A percentile compares a stretch with the other conserved stretches of the same genome.
Conservation (phyloP, 2,329 filamentous ascomycete genomes). For the Neonectria faginata region DNA sequence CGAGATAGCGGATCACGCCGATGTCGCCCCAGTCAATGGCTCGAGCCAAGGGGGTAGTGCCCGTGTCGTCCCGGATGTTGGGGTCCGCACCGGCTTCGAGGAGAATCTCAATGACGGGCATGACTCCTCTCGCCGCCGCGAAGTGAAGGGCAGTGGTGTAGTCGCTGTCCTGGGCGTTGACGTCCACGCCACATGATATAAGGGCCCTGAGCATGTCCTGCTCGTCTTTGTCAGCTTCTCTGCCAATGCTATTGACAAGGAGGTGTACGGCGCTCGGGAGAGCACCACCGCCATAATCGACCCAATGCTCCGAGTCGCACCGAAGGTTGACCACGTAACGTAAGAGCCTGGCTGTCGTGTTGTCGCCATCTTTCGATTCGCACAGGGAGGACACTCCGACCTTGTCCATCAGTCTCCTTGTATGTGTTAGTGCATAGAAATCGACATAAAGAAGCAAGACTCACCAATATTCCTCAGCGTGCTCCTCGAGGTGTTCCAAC, state of each 20-base stretch:
- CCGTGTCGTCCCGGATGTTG: constrained; percentile 23
- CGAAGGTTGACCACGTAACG: constrained; percentile 32
- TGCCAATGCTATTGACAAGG: constrained; percentile 14
- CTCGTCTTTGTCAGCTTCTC: neutral
- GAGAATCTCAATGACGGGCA: constrained; percentile 20
- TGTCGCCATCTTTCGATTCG: neutral
- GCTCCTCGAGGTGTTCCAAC: constrained; percentile 31
- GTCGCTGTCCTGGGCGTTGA: constrained; percentile 32
- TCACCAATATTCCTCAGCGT: constrained; percentile 39
- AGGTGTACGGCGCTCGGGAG: constrained; percentile 30
- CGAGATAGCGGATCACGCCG: constrained; percentile 18
- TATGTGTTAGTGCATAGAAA: constrained; percentile 17
- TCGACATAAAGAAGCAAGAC: neutral
- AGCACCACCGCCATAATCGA: neutral
- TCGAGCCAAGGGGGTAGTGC: constrained; percentile 22
- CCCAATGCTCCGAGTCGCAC: constrained; percentile 5
- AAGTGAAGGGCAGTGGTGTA: constrained; percentile 31
- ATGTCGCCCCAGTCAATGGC: constrained; percentile 14
- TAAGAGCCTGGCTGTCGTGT: constrained; percentile 24
- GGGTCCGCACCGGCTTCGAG: constrained; percentile 38
- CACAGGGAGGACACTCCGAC: constrained; percentile 16
- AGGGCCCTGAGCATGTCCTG: constrained; percentile 28
- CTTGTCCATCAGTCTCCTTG: constrained; percentile 35
- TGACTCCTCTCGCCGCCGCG: constrained; percentile 9
- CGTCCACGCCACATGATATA: constrained; percentile 29